phyloP scores from a whole-genome alignment of 2,329 filamentous ascomycete genomes.

The Apiospora marii region DNA sequence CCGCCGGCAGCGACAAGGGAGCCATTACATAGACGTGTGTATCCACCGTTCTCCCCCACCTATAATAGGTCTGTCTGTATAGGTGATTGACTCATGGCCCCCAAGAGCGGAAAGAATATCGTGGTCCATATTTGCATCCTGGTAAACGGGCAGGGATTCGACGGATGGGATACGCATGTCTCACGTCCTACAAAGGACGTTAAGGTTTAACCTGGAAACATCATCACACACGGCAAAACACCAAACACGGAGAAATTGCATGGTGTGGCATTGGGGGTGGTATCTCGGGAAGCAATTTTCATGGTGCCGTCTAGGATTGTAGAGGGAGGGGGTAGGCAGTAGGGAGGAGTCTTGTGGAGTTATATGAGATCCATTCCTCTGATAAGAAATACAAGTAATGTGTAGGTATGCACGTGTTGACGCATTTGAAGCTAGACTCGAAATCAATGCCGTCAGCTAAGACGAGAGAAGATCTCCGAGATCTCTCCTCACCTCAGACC shows the following conservation, averaged over 20 bases:
- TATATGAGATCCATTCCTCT: background rate
- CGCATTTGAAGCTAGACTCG: background rate
- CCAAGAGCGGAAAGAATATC: background rate
- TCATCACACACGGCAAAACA: background rate
- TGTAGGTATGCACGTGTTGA: too few species aligned
- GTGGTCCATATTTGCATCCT: background rate
- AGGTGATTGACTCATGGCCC: conserved; percentile 2
- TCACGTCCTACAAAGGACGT: background rate
- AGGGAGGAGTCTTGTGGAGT: background rate
- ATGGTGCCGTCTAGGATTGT: background rate
- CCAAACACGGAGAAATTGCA: background rate
- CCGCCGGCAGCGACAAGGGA: background rate
- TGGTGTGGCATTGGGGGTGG: background rate
- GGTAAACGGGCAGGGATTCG: background rate
- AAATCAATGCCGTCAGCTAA: background rate
- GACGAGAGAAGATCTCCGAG: background rate
- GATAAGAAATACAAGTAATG: background rate
- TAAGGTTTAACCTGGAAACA: conserved; percentile 5
- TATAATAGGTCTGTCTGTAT: conserved; percentile 10
- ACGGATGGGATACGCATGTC: background rate
- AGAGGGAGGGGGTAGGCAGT: background rate
- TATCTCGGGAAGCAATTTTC: background rate
- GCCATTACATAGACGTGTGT: background rate
- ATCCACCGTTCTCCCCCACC: background rate
- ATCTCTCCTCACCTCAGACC: background rate